Percentiles rank a stretch among this genome's conserved stretches.
Conservation (phyloP, 2,329 filamentous ascomycete genomes). For the Polychaeton citri region DNA sequence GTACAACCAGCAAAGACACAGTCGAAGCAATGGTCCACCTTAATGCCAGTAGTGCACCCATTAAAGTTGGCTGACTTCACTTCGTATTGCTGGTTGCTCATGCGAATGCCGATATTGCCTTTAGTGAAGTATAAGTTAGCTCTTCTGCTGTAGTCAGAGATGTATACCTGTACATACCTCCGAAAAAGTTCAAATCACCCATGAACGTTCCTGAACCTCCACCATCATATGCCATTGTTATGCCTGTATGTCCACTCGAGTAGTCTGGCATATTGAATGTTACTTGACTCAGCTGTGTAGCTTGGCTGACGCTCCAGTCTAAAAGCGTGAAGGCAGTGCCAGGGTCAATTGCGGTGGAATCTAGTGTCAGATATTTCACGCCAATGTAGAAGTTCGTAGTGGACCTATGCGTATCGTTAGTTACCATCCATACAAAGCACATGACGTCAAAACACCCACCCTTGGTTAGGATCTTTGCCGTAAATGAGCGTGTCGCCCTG, state of each 20-base stretch:
- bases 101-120: constrained; percentile 11
- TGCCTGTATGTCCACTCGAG: constrained; percentile 21
- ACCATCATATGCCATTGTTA: constrained; percentile 24
- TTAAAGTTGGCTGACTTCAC: constrained; percentile 7
- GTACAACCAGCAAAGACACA: background rate
- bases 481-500: constrained; percentile 10
- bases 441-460: background rate
- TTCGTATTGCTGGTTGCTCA: constrained; percentile 9
- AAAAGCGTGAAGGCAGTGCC: constrained; percentile 9
- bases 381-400: constrained; percentile 17
- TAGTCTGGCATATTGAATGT: constrained; percentile 22
- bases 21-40: constrained; percentile 5
- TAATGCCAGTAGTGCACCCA: constrained; percentile 5
- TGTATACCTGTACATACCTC: constrained; percentile 16
- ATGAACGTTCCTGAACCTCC: constrained; percentile 16
- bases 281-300: constrained; percentile 16
- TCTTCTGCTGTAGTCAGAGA: constrained; percentile 22
- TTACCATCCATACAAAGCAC: background rate
- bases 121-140: too few relatives aligned
- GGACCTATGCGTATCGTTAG: background rate
- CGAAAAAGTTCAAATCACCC: constrained; percentile 10
- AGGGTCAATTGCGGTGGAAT: constrained; percentile 11
- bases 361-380: constrained; percentile 16
- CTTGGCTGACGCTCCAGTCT: constrained; percentile 18
- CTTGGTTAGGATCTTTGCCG: constrained; percentile 9